Conservation (phyloP, 345 rosid species). For the Fremontodendron californicum region DNA sequence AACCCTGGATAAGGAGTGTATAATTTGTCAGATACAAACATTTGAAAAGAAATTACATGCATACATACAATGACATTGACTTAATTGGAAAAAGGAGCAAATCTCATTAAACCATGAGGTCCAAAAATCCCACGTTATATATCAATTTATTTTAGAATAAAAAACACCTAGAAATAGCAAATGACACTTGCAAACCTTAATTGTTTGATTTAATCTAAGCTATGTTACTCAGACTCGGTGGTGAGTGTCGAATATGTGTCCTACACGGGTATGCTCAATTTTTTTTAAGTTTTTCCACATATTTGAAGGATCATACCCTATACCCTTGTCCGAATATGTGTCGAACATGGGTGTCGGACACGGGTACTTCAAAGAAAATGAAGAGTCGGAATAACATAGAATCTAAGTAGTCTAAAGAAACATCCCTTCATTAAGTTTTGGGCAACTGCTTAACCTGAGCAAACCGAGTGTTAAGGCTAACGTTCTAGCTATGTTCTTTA, state of each 20-base stretch:
- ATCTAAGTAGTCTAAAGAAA: conserved; percentile 37
- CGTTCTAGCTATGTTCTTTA: neutral
- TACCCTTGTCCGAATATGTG: too few species aligned
- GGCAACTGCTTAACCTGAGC: conserved; percentile 12
- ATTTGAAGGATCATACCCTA: too few species aligned
- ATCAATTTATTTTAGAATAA: neutral
- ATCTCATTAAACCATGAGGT: neutral
- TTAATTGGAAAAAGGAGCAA: neutral
- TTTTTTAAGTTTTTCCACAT: too few species aligned
- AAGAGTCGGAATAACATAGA: conserved; percentile 11
- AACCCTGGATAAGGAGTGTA: conserved; percentile 46
- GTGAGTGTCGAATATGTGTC: too few species aligned
- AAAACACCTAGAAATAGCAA: neutral
- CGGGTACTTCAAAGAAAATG: too few species aligned
- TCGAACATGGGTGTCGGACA: too few species aligned
- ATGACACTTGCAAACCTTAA: conserved; percentile 4
- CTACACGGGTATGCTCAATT: too few species aligned
- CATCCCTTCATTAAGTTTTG: conserved; percentile 23
- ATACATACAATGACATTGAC: neutral
- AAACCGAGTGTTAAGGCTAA: neutral
- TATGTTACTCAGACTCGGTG: too few species aligned
- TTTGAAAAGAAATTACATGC: neutral
- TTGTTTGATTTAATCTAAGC: conserved; percentile 12
- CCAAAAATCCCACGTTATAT: too few species aligned
- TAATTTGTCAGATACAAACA: neutral